Base-by-base conservation (phyloP, 108 stramenopile species). In the Cylindrotheca fusiformis region DNA sequence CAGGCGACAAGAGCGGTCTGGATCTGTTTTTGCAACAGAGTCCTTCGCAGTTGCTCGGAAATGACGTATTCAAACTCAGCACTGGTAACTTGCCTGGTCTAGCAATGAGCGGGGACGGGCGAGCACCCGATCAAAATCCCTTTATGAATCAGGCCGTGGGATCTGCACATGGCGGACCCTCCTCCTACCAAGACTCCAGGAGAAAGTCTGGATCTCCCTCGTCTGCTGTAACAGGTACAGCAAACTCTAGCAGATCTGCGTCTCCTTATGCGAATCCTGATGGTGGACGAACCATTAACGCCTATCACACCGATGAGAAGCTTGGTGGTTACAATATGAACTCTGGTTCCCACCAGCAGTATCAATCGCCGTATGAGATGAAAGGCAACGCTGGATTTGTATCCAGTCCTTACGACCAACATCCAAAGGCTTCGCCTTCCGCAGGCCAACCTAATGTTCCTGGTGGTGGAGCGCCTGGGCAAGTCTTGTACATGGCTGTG, bases 401-500 rank as follows among this genome's bases (percentile, higher is more conserved):
- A 20, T n/a, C 4, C 21, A 33, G 25, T 8, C 50, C 51, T 4
- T 63, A 63, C 36, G 65, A 57, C 19, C 26, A 36, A 21, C 58
- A 59, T 5, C 28, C 17, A 18, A 18, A 56, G 14, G 31, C 58
- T 5, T 33, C 24, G 3, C 32, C n/a, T 25, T 8, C 29, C 44
- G 60, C 24, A 60, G 24, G 41, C 51, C 55, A 63, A 12, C 59
- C 58, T 33, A 27, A 45, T 19, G 50, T 56, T 50, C 61, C 52
- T 2, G 62, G 36, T 4, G 54, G 36, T 33, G 51, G 29, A 41
- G 18, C 24, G 3, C 21, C 24, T 17, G 74, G 66, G 23, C 89
- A 91, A 62, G 77, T 94, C 19, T 81, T 94, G 48, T 94, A 94
- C 84, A 91, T 94, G 90, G 90, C 93, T 32, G 90, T 94, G 45